Base-by-base conservation (phyloP, 23 red algal genomes). In the Gracilaria vermiculophylla region DNA sequence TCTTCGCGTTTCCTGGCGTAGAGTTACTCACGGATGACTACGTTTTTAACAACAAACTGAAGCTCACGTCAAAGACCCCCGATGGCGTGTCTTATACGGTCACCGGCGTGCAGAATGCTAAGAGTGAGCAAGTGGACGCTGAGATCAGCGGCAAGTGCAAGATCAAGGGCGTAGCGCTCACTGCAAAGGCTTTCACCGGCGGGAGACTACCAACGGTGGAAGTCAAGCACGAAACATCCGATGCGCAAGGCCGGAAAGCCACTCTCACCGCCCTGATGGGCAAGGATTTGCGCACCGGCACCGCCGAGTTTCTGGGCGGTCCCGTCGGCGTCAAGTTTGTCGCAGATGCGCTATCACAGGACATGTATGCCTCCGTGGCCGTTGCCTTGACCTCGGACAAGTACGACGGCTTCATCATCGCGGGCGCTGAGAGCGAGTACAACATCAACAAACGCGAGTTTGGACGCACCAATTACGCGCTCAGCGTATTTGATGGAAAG, bases 1-100 rank as follows among this genome's bases (percentile, higher is more conserved):
- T 20, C 23, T 28, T 5, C 23, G 55, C 55, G 55, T 28, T 6
- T 20, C 43, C 43, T 5, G 6, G 43, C 43, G 21, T 58, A 89
- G 91, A 93, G 78, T 77, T 98, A 10, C 87, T 98, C n/a, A 92
- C 53, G 45, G 95, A 98, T 76, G 95, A 98, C 45, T 98, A 91
- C 40, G 66, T 90, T 25, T 83, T 85, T 69, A 54, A 81, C 5
- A 88, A 75, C 62, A 98, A 98, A 64, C 76, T 98, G 28, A 90
- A 91, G 60, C 56, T 98, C 35, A 86, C 92, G 44, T 90, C 88
- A 14, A 86, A 87, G 24, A 98, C 95, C 16, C 69, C 53, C 11
- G 92, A 82, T 57, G 95, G 95, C 41, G 70, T 94, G 11, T 73
- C 87, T 13, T 98, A 98, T 61, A 84, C 90, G 23, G 80, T 91